Evolutionary conservation across 768 basidiomycete species (phyloP), one percentile per base, ranked within the genome.

Genomic region (Xerocomus potaroensis): DNA sequence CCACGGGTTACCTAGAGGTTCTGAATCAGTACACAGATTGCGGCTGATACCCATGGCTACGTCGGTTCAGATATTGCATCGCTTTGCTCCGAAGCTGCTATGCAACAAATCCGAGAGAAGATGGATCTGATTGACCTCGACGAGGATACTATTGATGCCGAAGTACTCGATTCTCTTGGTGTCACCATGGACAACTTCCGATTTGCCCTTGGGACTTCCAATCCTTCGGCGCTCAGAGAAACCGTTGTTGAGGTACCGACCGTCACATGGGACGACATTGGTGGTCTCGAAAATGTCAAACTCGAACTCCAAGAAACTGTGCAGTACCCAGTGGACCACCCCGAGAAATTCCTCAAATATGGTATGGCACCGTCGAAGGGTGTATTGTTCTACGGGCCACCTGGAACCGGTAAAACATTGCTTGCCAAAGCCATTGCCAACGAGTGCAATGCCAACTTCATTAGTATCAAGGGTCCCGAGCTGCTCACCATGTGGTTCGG

Each of bases 131-230:
- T 95, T 54, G 92, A 94, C 66, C 79, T 95, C 24, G 91, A 93
- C 53, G 91, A 95, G 69, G 96, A 99, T 63, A 97, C 95, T 41
- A 99, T 99, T 62, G 96, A 99, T 60, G 96, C 96, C 8, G 96
- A 99, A 69, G 95, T 99, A 2, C 87, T 99, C 45, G 96, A 99
- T 70, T 90, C 94, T 6, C 88, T 99, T 41, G 96, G 96, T 55
- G 94, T 99, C 56, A 99, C 96, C 23, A 97, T 97, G 95, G 96
- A 99, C 63, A 98, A 98, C 78, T 98, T 98, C 92, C 87, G 95
- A 49, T 98, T 97, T 68, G 96, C 96, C 4, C 86, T 99, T 46
- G 96, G 96, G 48, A 83, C 85, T 22, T 95, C 93, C 59, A 98
- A 98, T 72, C 96, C 96, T 23, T 98, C 96, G 15, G 96, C 96